Evolutionary conservation across 2,329 filamentous ascomycete species (phyloP).

Genomic region (Pezicula radicicola): DNA sequence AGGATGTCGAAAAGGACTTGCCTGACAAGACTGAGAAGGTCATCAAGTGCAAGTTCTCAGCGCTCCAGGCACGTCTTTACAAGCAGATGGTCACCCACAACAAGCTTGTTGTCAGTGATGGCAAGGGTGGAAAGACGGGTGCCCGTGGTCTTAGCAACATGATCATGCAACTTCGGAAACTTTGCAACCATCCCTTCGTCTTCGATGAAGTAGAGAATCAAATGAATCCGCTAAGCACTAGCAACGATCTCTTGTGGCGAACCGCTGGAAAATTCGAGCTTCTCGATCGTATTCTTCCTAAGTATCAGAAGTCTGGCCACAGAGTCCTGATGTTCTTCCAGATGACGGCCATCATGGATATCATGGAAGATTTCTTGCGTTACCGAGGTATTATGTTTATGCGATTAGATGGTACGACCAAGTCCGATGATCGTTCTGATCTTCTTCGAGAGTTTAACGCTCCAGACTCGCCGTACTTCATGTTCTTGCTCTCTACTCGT

Average conservation of each 20-base stretch:
- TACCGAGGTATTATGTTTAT: conserved; percentile 82
- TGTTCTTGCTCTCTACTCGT: conserved; percentile 97
- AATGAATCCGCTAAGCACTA: conserved; percentile 86
- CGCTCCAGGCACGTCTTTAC: conserved; percentile 89
- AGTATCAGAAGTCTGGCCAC: conserved; percentile 88
- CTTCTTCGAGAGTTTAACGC: conserved; percentile 87
- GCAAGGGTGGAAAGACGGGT: conserved; percentile 90
- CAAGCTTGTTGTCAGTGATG: conserved; percentile 89
- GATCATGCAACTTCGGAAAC: conserved; percentile 98
- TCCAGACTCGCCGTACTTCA: conserved; percentile 89
- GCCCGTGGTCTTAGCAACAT: conserved; percentile 97
- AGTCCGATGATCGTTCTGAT: conserved; percentile 94
- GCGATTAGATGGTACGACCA: conserved; percentile 93
- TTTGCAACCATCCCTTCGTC: conserved; percentile 98
- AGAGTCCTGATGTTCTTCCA: conserved; percentile 99
- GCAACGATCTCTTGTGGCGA: conserved; percentile 93
- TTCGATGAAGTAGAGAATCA: conserved; percentile 98
- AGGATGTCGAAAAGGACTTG: conserved; percentile 97
- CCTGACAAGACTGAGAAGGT: conserved; percentile 99
- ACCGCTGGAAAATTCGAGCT: conserved; percentile 97
- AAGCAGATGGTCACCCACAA: conserved; percentile 97
- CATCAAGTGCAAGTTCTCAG: conserved; percentile 98
- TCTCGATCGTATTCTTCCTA: conserved; percentile 86
- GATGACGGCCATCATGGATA: conserved; percentile 99
- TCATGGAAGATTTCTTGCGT: conserved; percentile 97